phyloP scores from a whole-genome alignment of 257 asterid genomes.

The Salvia rosmarinus region DNA sequence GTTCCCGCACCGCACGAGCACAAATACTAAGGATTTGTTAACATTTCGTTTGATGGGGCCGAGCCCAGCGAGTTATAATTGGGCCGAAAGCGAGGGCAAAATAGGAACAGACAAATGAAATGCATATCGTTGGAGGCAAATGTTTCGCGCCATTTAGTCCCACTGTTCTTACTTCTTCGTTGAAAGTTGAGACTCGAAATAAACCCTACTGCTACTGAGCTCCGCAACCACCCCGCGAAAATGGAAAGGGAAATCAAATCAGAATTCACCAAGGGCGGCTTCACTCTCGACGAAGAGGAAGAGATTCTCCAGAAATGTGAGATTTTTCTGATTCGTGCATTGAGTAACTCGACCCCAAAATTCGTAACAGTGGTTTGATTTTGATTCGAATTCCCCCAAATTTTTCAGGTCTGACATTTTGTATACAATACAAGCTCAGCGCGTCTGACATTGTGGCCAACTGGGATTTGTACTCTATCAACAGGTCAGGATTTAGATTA shows the following conservation, averaged over 20 bases:
- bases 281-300: slow-evolving; percentile 67
- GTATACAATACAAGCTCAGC: slow-evolving; percentile 80
- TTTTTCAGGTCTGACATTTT: slow-evolving; percentile 69
- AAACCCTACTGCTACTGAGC: slow-evolving; percentile 43
- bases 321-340: slow-evolving; percentile 26
- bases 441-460: slow-evolving; percentile 88
- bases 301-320: slow-evolving; percentile 74
- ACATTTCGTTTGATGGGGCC: too few relatives aligned
- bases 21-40: too few relatives aligned
- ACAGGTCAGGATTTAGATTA: slow-evolving; percentile 53
- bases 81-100: not conserved
- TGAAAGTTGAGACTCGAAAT: slow-evolving; percentile 5
- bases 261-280: slow-evolving; percentile 65
- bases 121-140: slow-evolving; percentile 37
- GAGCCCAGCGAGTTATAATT: not conserved
- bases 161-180: not conserved
- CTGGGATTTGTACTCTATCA: slow-evolving; percentile 85
- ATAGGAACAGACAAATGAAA: not conserved
- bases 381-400: not conserved
- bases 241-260: slow-evolving; percentile 88
- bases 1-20: too few relatives aligned
- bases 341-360: not conserved
- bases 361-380: slow-evolving; percentile 9
- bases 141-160: slow-evolving; percentile 57
- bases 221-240: slow-evolving; percentile 36